These are phyloP conservation scores for Aspergillus novoparasiticus DNA, from an alignment of 2,329 filamentous ascomycete species.

Conservation along the genomic window DNA sequence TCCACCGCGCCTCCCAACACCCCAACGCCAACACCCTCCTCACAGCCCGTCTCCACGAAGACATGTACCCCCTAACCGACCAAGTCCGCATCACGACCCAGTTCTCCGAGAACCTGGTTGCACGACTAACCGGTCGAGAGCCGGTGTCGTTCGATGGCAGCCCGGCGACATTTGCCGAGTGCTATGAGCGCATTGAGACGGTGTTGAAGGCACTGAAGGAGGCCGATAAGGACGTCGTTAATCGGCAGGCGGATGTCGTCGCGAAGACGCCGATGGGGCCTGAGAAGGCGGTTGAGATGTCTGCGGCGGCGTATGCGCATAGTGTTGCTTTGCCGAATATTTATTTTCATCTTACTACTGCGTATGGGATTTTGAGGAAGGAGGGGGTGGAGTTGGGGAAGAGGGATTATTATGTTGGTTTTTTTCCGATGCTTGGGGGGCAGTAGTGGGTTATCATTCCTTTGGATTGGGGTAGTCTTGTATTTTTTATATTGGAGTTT, in stretches of 20 bases:
- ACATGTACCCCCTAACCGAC: constrained; percentile 28
- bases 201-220: constrained; percentile 22
- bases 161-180: constrained; percentile 25
- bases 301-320: constrained; percentile 19
- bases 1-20: constrained; percentile 26
- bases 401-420: constrained; percentile 2
- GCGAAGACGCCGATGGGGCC: constrained; percentile 18
- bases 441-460: too few species aligned
- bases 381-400: not conserved
- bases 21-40: constrained; percentile 19
- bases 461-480: too few species aligned
- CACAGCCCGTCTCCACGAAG: constrained; percentile 20
- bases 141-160: constrained; percentile 19
- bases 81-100: constrained; percentile 31
- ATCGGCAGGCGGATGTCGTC: constrained; percentile 19
- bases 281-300: constrained; percentile 7
- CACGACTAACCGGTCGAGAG: constrained; percentile 28
- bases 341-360: constrained; percentile 27
- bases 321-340: constrained; percentile 23
- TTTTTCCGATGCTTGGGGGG: not conserved
- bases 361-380: constrained; percentile 6
- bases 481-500: too few species aligned
- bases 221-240: constrained; percentile 32
- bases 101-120: constrained; percentile 26
- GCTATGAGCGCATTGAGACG: constrained; percentile 27